Base-by-base conservation (phyloP, 2,329 filamentous ascomycete species). In the Arthrocladium fulminans region DNA sequence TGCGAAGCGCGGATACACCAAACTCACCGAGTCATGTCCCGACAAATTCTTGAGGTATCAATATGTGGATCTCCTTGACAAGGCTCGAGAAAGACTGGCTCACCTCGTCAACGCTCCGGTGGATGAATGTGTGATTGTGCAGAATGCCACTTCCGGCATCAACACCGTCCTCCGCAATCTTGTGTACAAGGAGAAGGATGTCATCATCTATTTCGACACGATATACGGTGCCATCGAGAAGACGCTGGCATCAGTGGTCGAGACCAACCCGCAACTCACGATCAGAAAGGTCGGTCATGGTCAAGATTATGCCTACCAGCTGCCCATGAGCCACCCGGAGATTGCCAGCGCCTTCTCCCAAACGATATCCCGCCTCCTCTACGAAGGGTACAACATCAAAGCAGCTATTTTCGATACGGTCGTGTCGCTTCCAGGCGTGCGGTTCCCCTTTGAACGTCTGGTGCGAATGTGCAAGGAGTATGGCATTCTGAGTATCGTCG, bases 111-210 rank as follows among this genome's bases (percentile, higher is more conserved):
- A 85, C 51, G 83, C 77, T 0, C 80, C 83, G 0, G 61, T 71
- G 1, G 73, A 82, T 8, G 80, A 81, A 8, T 70, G 86, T 32
- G 88, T 94, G 1, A 83, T 94, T 54, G 80, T 94, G 1, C 71
- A 77, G 49, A 96, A 96, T 63, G 87, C 88, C 10, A 94, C 87
- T 0, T 82, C 77, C 0, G 69, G 67, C 20, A 67, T 88, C 40
- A 90, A 92, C 67, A 86, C 81, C 0, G 78, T 94, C 3, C 74
- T 95, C n/a, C 79, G 83, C 35, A 89, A 84, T 61, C 65, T 96
- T 2, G 60, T 63, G 1, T 94, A 82, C 74, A 64, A 77, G 30
- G 82, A 83, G 52, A 59, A 57, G 34, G 89, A 96, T 61, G 80
- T 84, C 53, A 84, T 65, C 48, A 56, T 65, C 40, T 58, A 62